Base-by-base conservation (phyloP, 495 filamentous ascomycete species). In the Immersiella caudata region DNA sequence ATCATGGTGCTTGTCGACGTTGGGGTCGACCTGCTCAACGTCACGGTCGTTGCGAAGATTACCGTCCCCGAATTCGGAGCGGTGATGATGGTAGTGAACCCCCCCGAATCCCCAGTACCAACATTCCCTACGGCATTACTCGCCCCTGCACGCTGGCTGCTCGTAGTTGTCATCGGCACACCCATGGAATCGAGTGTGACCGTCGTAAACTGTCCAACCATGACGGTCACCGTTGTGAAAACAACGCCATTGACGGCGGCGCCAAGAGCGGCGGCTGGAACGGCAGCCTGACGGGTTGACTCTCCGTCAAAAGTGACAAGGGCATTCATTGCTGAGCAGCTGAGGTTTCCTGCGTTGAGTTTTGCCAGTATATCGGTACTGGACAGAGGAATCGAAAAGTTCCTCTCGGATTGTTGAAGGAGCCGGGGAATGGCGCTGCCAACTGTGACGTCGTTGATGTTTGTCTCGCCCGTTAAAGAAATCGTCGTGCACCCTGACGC, bases 251-350 rank as follows among this genome's bases (percentile, higher is more conserved):
- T 66, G 8, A 75, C 61, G 22, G 70, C 72, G 1, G 76, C 74
- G 20, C 74, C 70, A 22, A 72, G 52, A 24, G 51, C 70, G 27
- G 69, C 68, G 2, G 68, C 58, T 8, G 62, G 33, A 63, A 70
- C 68, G 21, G 64, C 76, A 26, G 69, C 68, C 22, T 73, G 69
- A 14, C 80, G 79, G 22, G 75, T 72, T 14, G 82, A 76, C 59
- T 78, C 68, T 4, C 88, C 87, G 63, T 88, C 84, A 71, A 99
- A 96, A 0, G 91, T 90, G 8, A 98, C 89, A 22, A 99, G 85
- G 0, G 91, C 88, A 68, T 97, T 97, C 78, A 97, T 88, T 0
- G 88, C 85, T 1, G 84, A 86, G 77, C 95, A 99, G 57, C 88
- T 89, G 35, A 96, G 81, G 66, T 89, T 89, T 36, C 81, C 87